Base-by-base conservation (phyloP, 805 yeast species). In the Geotrichum ghanense region DNA sequence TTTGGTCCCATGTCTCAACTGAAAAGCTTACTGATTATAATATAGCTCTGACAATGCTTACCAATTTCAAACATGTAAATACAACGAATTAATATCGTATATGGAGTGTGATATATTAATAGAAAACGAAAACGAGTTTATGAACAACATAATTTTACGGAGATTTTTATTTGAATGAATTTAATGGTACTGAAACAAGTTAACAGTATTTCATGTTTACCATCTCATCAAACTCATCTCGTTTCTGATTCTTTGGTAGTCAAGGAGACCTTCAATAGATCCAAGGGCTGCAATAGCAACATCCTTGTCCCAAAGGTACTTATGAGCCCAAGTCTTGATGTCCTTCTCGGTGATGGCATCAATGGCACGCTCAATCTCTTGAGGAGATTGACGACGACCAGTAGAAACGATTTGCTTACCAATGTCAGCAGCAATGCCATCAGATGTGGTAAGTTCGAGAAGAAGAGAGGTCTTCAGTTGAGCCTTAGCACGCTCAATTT, bases 371-470 rank as follows among this genome's bases (percentile, higher is more conserved):
- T 82, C 83, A 10, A 81, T 80, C 53, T 81, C 86, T 59, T 79
- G 83, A 3, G 92, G 88, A 4, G 83, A 66, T 53, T 81, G 69
- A 55, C 87, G 71, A 56, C 68, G 74, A 25, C 98, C 98, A 2
- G 97, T 89, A 45, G 96, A 90, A 41, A 92, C 95, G 47, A 92
- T 73, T 65, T 92, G 98, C 66, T 97, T 81, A 23, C 98, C 98
- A 56, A 92, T 87, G 66, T 92, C 97, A 67, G 92, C 98, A 26
- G 97, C 97, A 45, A 88, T 79, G 4, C 96, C 90, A 5, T 97
- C 87, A 14, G 95, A 81, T 51, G 95, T 96, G 64, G 92, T 98
- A 42, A 92, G 72, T 3, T 95, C 83, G 47, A 92, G 71, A 44
- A 92, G 72, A 47, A 92, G 71, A 0, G 96, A 85, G 1, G 97